Percentiles rank a stretch among this genome's conserved stretches.
phyloP scores from a whole-genome alignment of 345 rosid genomes.

The Gossypium australe region DNA sequence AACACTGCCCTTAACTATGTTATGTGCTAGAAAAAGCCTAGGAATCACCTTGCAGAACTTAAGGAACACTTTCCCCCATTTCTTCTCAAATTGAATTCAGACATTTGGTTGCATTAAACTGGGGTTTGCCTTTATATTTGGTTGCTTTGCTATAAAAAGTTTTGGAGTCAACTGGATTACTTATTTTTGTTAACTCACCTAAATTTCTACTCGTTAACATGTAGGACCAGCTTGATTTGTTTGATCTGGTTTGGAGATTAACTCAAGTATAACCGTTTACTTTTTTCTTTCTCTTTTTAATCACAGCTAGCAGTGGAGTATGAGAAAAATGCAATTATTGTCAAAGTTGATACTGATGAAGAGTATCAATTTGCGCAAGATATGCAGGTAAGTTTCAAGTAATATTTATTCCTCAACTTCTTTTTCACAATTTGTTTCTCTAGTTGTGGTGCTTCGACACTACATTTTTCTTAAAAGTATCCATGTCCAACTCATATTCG shows the following conservation, averaged over 20 bases:
- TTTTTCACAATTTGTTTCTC: not conserved
- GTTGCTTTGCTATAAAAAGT: not conserved
- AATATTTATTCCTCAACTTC: not conserved
- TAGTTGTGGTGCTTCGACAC: too few species aligned
- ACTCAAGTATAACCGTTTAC: not conserved
- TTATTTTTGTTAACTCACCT: not conserved
- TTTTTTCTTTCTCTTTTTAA: not conserved
- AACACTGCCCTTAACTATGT: not conserved
- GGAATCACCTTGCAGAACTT: not conserved
- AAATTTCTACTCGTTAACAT: not conserved
- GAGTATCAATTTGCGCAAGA: slow-evolving; percentile 86
- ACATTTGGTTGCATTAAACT: not conserved
- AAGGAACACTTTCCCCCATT: not conserved
- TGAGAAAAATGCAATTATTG: slow-evolving; percentile 69
- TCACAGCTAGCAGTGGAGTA: slow-evolving; percentile 85
- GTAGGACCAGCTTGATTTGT: not conserved
- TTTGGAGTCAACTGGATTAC: not conserved
- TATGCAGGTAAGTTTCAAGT: slow-evolving; percentile 58
- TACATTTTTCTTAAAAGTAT: not conserved
- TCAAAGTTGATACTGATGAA: slow-evolving; percentile 88
- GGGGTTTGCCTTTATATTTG: not conserved
- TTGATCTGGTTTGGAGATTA: not conserved
- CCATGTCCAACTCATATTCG: not conserved
- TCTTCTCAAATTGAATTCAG: not conserved
- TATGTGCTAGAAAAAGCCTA: not conserved